Percentiles rank a stretch among this genome's conserved stretches.
Conservation (phyloP, 192 early-diverging fungal species). For the Backusella circina region DNA sequence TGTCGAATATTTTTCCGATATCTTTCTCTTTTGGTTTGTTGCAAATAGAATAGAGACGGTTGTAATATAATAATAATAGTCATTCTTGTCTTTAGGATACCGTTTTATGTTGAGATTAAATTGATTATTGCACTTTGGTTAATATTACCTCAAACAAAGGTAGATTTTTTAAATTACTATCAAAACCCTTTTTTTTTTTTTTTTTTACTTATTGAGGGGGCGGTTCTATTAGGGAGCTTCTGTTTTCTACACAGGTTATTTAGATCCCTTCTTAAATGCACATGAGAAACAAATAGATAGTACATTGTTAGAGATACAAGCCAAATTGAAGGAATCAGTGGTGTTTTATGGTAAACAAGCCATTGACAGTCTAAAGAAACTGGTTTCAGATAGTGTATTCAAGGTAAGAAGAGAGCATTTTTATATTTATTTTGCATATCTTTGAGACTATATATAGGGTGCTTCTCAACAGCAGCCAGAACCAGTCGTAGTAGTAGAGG, state of each 20-base stretch:
- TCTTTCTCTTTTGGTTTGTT: conserved; percentile 29
- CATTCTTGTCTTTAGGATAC: conserved; percentile 9
- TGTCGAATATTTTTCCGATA: conserved; percentile 28
- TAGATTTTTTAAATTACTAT: not conserved
- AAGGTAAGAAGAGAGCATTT: conserved; percentile 11
- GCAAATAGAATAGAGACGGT: not conserved
- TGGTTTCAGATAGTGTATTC: conserved; percentile 14
- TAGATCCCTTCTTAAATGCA: conserved; percentile 23
- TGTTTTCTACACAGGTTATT: conserved; percentile 11
- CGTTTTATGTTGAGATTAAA: conserved; percentile 33
- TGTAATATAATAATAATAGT: not conserved
- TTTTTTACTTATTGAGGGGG: not conserved
- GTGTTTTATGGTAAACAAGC: conserved; percentile 16
- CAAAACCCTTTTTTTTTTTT: no score
- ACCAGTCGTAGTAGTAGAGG: not conserved
- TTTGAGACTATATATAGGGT: not conserved
- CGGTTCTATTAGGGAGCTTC: conserved; percentile 10
- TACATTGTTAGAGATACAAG: conserved; percentile 19
- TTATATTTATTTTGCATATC: not conserved
- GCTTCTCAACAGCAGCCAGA: not conserved
- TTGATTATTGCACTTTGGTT: conserved; percentile 23
- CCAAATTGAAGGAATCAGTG: conserved; percentile 9
- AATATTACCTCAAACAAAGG: conserved; percentile 33
- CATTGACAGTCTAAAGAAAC: conserved; percentile 13
- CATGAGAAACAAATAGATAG: conserved; percentile 26